phyloP scores from a whole-genome alignment of 2,329 filamentous ascomycete species.

The Aspergillus costaricaensis region DNA sequence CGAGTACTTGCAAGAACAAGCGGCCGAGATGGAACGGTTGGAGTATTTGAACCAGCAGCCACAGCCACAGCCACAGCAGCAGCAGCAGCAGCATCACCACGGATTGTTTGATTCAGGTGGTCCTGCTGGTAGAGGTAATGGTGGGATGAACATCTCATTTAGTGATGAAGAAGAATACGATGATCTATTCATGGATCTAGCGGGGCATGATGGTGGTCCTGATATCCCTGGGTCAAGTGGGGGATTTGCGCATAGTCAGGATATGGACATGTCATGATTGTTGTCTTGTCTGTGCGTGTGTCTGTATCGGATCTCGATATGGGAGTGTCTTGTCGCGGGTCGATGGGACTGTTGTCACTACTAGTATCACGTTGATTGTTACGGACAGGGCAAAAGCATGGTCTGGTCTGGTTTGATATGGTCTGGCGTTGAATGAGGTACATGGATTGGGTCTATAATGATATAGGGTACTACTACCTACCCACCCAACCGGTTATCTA shows the following conservation, averaged over 20 bases:
- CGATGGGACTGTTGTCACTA: background rate
- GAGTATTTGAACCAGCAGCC: conserved; percentile 19
- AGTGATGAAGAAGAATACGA: conserved; percentile 65
- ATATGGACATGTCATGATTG: conserved; percentile 43
- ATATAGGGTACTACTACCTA: no score
- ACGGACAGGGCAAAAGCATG: no score
- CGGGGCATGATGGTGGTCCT: conserved; percentile 43
- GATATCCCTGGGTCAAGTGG: background rate
- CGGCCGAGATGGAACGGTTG: conserved; percentile 33
- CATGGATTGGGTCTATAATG: no score
- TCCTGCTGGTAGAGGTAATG: background rate
- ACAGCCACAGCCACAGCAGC: background rate
- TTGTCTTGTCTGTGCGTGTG: background rate
- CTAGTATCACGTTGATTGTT: no score
- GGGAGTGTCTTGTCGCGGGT: background rate
- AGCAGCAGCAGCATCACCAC: background rate
- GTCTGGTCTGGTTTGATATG: no score
- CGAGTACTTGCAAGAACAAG: conserved; percentile 40
- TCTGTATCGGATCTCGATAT: background rate
- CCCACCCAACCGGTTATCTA: no score
- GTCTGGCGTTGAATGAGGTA: no score
- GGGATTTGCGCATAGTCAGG: conserved; percentile 23
- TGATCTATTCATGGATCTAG: conserved; percentile 65
- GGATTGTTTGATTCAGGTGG: background rate
- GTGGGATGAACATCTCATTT: conserved; percentile 25